Conservation (phyloP, 2,329 filamentous ascomycete species). For the Immersiporthe knoxdaviesiana region DNA sequence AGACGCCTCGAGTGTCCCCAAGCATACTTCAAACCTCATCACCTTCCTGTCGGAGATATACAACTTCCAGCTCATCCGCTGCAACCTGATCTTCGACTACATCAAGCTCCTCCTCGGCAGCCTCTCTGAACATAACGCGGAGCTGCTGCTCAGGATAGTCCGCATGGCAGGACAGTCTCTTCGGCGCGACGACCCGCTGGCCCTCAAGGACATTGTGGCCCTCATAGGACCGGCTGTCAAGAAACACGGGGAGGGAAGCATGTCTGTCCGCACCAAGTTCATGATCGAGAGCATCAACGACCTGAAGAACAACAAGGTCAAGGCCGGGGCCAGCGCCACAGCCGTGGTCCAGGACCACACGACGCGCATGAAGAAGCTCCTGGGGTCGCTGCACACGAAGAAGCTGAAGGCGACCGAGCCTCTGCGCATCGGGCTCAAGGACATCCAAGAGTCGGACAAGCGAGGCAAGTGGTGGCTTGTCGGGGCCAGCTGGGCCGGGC, state of each 20-base stretch:
- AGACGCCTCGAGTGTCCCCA: conserved; percentile 44
- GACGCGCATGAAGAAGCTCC: conserved; percentile 83
- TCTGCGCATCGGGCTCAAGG: conserved; percentile 76
- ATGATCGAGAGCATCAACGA: conserved; percentile 98
- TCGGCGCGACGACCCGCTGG: conserved; percentile 83
- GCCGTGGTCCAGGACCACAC: conserved; percentile 79
- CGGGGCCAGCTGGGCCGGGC: conserved; percentile 82
- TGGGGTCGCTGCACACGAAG: conserved; percentile 73
- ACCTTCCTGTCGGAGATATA: conserved; percentile 86
- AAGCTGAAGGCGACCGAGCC: conserved; percentile 77
- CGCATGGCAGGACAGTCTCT: conserved; percentile 81
- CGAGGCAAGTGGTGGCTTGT: conserved; percentile 99
- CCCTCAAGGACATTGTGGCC: conserved; percentile 85
- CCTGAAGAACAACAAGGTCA: conserved; percentile 91
- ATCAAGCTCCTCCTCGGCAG: conserved; percentile 75
- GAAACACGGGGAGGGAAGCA: conserved; percentile 66
- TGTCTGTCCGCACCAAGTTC: conserved; percentile 90
- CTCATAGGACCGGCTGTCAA: conserved; percentile 74
- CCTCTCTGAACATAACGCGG: conserved; percentile 84
- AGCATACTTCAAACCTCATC: conserved; percentile 75
- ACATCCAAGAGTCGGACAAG: conserved; percentile 82
- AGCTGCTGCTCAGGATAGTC: conserved; percentile 83
- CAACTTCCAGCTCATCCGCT: conserved; percentile 85
- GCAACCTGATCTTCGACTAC: conserved; percentile 87
- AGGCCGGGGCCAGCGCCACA: conserved; percentile 71